Evolutionary conservation across 2,329 filamentous ascomycete species (phyloP).

Genomic region (Fusarium camptoceras): DNA sequence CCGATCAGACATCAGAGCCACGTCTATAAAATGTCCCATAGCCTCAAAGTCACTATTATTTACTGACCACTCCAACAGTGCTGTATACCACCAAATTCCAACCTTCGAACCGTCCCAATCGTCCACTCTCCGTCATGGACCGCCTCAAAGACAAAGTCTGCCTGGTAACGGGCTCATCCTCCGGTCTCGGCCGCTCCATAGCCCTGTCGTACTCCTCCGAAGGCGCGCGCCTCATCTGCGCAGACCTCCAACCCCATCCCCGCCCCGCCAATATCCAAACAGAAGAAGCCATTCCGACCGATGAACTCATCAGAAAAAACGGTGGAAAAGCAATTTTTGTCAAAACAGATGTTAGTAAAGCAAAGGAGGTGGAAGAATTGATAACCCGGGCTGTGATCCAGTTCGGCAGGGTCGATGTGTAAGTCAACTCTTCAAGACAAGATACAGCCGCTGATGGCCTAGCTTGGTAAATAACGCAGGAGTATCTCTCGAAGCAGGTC

Average conservation of each 20-base stretch:
- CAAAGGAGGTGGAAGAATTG: conserved; percentile 52
- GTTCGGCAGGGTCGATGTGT: conserved; percentile 44
- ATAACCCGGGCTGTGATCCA: conserved; percentile 44
- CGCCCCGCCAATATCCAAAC: conserved; percentile 40
- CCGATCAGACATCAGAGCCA: neutral
- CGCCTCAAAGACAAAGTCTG: conserved; percentile 47
- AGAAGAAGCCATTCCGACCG: conserved; percentile 46
- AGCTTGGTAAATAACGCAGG: conserved; percentile 60
- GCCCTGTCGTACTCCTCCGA: conserved; percentile 56
- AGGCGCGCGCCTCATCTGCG: conserved; percentile 57
- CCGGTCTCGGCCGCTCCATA: conserved; percentile 61
- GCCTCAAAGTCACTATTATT: too few species aligned
- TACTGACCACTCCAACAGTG: too few species aligned
- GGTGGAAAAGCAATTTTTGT: conserved; percentile 57
- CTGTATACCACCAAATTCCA: neutral
- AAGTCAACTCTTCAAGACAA: conserved; percentile 15
- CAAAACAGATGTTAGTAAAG: conserved; percentile 56
- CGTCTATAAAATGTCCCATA: neutral
- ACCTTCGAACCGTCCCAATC: neutral
- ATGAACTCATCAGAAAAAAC: conserved; percentile 51
- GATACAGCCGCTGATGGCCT: fast-evolving
- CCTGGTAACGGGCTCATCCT: conserved; percentile 61
- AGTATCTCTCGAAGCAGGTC: conserved; percentile 49
- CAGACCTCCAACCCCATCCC: conserved; percentile 52
- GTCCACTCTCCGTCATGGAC: fast-evolving